Evolutionary conservation across 257 asterid species (phyloP).

Genomic region (Solanum sparsipilum): DNA sequence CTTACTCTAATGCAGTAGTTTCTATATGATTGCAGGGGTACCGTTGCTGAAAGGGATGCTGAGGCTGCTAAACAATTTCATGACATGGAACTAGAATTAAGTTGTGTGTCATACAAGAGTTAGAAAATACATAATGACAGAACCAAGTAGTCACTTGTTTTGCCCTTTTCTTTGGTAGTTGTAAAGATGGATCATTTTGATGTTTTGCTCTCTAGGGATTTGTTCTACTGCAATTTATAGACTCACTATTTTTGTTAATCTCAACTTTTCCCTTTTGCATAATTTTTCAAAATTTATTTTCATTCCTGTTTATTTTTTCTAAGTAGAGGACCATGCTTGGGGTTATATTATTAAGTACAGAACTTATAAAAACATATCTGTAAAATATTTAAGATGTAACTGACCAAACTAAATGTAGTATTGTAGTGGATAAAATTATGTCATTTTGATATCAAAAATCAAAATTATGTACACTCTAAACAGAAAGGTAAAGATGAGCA

Average conservation of each 20-base stretch:
- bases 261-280: not conserved
- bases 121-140: not conserved
- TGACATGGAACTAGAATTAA: slow-evolving; percentile 1
- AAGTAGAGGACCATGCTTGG: not conserved
- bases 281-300: too few species aligned
- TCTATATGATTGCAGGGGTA: slow-evolving; percentile 47
- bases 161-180: not conserved
- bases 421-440: not conserved
- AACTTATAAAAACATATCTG: not conserved
- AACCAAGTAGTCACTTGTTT: not conserved
- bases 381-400: not conserved
- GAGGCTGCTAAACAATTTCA: not conserved
- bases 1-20: not conserved
- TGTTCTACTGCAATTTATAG: not conserved
- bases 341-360: not conserved
- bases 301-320: not conserved
- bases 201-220: not conserved
- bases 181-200: not conserved
- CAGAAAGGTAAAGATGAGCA: not conserved
- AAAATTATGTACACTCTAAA: not conserved
- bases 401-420: not conserved
- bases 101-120: not conserved
- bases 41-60: slow-evolving; percentile 57
- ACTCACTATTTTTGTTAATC: not conserved
- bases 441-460: not conserved